Evolutionary conservation across 1,284 basidiomycete genomes (phyloP), one percentile per base, ranked within the genome.

Genomic region (Apiotrichum brassicae): DNA sequence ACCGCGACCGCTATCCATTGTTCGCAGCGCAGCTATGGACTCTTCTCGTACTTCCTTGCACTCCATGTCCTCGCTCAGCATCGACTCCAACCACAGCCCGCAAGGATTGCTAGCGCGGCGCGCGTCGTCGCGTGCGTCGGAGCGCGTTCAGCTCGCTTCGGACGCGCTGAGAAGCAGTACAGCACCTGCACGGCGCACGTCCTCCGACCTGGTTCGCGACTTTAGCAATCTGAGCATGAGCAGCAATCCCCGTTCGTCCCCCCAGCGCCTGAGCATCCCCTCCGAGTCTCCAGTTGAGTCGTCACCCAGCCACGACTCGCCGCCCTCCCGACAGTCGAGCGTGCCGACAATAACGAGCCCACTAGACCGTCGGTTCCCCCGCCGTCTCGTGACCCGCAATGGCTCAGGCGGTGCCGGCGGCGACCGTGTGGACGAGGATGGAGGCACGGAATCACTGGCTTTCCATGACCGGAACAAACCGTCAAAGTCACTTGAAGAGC

Each of bases 401-500:
- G 47, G 46, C 35, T 32, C 34, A 18, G 47, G 37, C 2, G n/a
- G 43, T 18, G 46, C 32, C n/a, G n/a, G n/a, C n/a, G n/a, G 28
- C 22, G n/a, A 38, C 37, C 41, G 44, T 30, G 42, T 41, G n/a
- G 46, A 51, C 16, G 49, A 51, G 36, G 49, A 51, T n/a, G n/a
- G n/a, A 34, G 19, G 18, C 9, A 11, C 6, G 18, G 41, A 38
- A 9, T 30, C 28, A 11, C 25, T 33, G n/a, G 13, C 35, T 22
- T 20, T 20, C 19, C 26, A 48, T 22, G 19, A 35, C 19, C 19
- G n/a, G 23, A n/a, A 39, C 12, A 36, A 24, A 13, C 12, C 22
- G 32, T 14, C 28, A 26, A 18, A 14, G 41, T 18, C 23, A 11
- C 38, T 65, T 6, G 66, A 69, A 40, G 61, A 63, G 4, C 54